A percentile compares a stretch with the other conserved stretches of the same genome.
These are phyloP conservation scores for Arachis hypogaea DNA, from an alignment of 306 rosid species.

Conservation along the genomic window DNA sequence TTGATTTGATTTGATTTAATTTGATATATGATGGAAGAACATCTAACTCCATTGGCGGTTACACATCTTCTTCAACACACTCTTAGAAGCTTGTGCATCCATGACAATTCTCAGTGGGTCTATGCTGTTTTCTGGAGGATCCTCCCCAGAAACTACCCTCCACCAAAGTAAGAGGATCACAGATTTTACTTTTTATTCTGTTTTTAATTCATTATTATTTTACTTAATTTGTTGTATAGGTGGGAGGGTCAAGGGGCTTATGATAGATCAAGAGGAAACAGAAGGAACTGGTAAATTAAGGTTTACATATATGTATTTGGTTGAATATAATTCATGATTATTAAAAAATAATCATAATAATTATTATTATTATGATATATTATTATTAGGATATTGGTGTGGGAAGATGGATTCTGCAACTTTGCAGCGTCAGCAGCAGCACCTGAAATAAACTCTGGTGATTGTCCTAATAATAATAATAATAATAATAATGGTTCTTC, in stretches of 20 bases:
- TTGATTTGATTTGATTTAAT: no score
- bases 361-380: no score
- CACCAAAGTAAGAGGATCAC: conserved; percentile 73
- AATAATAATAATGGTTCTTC: conserved; percentile 21
- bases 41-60: conserved; percentile 76
- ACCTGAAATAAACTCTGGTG: conserved; percentile 65
- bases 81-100: conserved; percentile 86
- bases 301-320: background rate
- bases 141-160: conserved; percentile 98
- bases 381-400: conserved; percentile 78
- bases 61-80: conserved; percentile 99
- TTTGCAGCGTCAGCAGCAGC: conserved; percentile 77
- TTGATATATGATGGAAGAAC: conserved; percentile 66
- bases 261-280: conserved; percentile 97
- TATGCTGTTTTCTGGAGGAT: conserved; percentile 99
- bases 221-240: conserved; percentile 42
- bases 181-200: no score
- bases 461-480: conserved; percentile 42
- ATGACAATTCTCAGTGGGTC: conserved; percentile 92
- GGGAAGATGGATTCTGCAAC: conserved; percentile 99
- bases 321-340: background rate
- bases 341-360: no score
- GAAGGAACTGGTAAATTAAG: conserved; percentile 80
- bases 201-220: no score
- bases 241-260: conserved; percentile 97